A percentile compares a stretch with the other conserved stretches of the same genome.
Conservation (phyloP, 768 basidiomycete species). For the Phylloporus scabripes region DNA sequence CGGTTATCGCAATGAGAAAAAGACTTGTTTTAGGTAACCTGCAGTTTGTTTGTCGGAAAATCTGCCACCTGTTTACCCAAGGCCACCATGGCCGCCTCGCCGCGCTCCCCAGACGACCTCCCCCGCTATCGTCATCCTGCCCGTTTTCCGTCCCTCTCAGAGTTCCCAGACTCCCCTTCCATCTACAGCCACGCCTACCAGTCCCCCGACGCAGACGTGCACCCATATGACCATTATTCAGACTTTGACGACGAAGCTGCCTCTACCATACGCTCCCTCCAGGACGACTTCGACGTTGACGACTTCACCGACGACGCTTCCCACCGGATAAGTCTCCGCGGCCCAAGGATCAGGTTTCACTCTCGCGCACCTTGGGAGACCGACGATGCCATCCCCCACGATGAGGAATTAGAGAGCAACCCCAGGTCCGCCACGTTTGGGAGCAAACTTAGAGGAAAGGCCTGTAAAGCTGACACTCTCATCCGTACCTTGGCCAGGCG, state of each 20-base stretch:
- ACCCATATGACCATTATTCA: constrained; percentile 44
- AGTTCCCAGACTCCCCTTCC: constrained; percentile 63
- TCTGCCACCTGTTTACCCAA: background rate
- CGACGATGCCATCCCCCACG: constrained; percentile 43
- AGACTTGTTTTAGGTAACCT: constrained; percentile 22
- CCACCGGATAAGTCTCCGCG: constrained; percentile 62
- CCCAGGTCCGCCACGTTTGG: constrained; percentile 27
- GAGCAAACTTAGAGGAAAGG: constrained; percentile 27
- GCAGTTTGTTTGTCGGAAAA: constrained; percentile 1
- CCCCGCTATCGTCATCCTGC: constrained; percentile 24
- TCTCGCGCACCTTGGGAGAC: constrained; percentile 80
- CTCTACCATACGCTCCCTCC: constrained; percentile 25
- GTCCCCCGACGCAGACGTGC: constrained; percentile 41
- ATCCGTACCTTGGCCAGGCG: constrained; percentile 44
- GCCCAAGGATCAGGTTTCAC: constrained; percentile 81
- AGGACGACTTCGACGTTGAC: constrained; percentile 32
- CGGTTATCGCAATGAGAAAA: constrained; percentile 19
- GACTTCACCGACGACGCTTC: constrained; percentile 42
- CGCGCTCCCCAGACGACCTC: constrained; percentile 37
- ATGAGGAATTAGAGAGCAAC: constrained; percentile 43
- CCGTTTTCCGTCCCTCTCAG: constrained; percentile 51
- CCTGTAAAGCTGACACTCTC: constrained; percentile 31
- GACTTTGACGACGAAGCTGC: constrained; percentile 51
- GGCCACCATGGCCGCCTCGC: constrained; percentile 38
- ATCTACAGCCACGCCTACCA: constrained; percentile 59